A percentile compares a stretch with the other conserved stretches of the same genome.
Evolutionary conservation across 768 basidiomycete species (phyloP).

Genomic region (Strobilomyces confusus): DNA sequence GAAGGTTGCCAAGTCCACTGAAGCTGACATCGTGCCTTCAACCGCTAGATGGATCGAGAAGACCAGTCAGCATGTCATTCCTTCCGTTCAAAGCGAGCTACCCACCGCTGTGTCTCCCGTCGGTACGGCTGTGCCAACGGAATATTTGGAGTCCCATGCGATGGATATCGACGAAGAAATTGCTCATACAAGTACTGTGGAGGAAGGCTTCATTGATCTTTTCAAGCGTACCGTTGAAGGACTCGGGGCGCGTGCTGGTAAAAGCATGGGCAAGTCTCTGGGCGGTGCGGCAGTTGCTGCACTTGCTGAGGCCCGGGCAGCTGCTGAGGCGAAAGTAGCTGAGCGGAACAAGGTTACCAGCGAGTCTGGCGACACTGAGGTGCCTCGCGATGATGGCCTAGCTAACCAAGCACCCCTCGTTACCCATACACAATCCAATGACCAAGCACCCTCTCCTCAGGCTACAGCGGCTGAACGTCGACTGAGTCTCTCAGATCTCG

Average conservation of each 20-base stretch:
- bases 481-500: constrained; percentile 62
- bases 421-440: constrained; percentile 2
- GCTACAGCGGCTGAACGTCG: constrained; percentile 30
- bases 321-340: constrained; percentile 64
- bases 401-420: constrained; percentile 4
- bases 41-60: constrained; percentile 9
- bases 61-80: background rate
- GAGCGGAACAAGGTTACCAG: constrained; percentile 55
- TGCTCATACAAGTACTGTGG: constrained; percentile 8
- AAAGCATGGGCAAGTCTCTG: constrained; percentile 58
- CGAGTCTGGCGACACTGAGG: constrained; percentile 18
- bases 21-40: constrained; percentile 32
- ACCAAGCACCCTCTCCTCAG: background rate
- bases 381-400: constrained; percentile 18
- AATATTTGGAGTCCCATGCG: constrained; percentile 21
- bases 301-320: constrained; percentile 63
- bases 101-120: background rate
- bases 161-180: constrained; percentile 20
- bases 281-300: constrained; percentile 49
- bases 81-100: constrained; percentile 3
- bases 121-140: background rate
- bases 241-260: constrained; percentile 54
- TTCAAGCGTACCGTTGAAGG: constrained; percentile 73
- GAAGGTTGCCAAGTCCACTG: constrained; percentile 48
- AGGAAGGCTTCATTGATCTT: constrained; percentile 54